A percentile compares a stretch with the other conserved stretches of the same genome.
phyloP scores from a whole-genome alignment of 2,329 filamentous ascomycete genomes.

The Penicillium sp. region DNA sequence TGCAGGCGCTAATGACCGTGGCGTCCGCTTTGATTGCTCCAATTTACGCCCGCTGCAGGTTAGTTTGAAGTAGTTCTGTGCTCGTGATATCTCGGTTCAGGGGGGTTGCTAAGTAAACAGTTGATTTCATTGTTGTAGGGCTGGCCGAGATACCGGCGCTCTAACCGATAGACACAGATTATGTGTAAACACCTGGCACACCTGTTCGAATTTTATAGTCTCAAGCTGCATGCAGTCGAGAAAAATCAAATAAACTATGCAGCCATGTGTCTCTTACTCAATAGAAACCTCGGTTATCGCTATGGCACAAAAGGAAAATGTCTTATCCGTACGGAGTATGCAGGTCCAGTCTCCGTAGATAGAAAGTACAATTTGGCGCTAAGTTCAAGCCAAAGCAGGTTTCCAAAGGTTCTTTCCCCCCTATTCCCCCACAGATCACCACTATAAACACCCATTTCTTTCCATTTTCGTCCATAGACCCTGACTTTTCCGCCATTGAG shows the following conservation, averaged over 20 bases:
- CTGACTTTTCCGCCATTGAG: not conserved
- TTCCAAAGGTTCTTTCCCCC: not conserved
- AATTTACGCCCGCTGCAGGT: not conserved
- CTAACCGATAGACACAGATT: not conserved
- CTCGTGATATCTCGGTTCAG: slow-evolving; percentile 4
- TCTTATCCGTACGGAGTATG: too few relatives aligned
- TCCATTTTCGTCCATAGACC: too few relatives aligned
- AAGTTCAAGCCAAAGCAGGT: not conserved
- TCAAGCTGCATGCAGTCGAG: too few relatives aligned
- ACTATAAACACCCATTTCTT: too few relatives aligned
- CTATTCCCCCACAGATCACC: not conserved
- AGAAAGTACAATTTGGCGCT: too few relatives aligned
- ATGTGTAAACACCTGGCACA: too few relatives aligned
- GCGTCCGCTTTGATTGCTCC: not conserved
- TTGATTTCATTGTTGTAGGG: not conserved
- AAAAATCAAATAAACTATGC: too few relatives aligned
- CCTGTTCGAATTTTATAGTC: too few relatives aligned
- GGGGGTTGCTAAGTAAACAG: slow-evolving; percentile 1
- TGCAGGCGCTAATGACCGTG: not conserved
- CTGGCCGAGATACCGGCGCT: not conserved
- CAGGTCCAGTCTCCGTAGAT: too few relatives aligned
- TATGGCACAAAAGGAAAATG: not conserved
- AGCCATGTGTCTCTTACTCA: not conserved
- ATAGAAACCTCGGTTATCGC: not conserved
- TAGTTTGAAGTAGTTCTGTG: not conserved